Evolutionary conservation across 2,329 filamentous ascomycete genomes (phyloP).

Genomic region (Penicillium freii): DNA sequence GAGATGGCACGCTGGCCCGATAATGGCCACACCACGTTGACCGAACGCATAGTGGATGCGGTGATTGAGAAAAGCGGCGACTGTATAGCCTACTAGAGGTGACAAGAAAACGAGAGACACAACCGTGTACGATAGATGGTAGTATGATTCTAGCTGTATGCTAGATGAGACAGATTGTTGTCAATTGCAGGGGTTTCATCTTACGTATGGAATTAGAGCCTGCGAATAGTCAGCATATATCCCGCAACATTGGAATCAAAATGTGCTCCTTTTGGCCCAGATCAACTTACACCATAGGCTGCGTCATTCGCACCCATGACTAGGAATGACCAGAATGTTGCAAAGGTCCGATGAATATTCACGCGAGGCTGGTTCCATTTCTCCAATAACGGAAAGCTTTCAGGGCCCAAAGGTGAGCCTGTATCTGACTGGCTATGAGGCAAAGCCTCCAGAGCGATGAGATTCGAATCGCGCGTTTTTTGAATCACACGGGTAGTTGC

Average conservation of each 20-base stretch:
- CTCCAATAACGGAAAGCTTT: constrained; percentile 27
- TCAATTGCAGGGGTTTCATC: constrained; percentile 18
- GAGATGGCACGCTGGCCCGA: constrained; percentile 55
- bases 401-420: background rate
- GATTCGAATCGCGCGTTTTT: constrained; percentile 7
- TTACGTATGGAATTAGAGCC: constrained; percentile 54
- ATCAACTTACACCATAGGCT: constrained; percentile 54
- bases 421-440: constrained; percentile 4
- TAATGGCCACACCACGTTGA: constrained; percentile 67
- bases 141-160: constrained; percentile 47
- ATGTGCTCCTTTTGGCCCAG: background rate
- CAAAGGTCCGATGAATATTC: constrained; percentile 51
- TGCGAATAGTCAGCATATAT: constrained; percentile 17
- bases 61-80: constrained; percentile 48
- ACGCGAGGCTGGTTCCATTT: constrained; percentile 52
- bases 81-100: constrained; percentile 48
- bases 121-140: constrained; percentile 48
- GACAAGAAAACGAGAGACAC: constrained; percentile 52
- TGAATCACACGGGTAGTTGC: constrained; percentile 12
- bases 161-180: background rate
- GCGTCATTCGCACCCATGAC: constrained; percentile 60
- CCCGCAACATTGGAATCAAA: background rate
- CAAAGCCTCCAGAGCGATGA: constrained; percentile 17
- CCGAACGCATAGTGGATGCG: constrained; percentile 50
- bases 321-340: constrained; percentile 59